Base-by-base conservation (phyloP, 441 rosid species). In the Melianthus villosus region DNA sequence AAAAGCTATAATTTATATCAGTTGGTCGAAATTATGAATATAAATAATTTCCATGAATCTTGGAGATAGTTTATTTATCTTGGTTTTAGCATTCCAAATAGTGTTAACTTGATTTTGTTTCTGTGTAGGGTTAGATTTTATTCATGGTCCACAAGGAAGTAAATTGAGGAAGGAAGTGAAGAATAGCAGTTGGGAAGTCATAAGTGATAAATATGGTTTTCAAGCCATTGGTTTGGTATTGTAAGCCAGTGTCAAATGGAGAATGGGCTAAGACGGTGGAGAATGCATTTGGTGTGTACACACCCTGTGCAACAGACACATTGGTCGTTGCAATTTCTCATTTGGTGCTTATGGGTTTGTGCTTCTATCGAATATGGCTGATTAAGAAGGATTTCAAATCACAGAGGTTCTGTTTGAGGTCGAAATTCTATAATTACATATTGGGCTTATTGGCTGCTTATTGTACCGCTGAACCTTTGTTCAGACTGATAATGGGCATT, bases 251-350 rank as follows among this genome's bases (percentile, higher is more conserved):
- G 67, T 40, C 59, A 1, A 53, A 64, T 71, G 96, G 94, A 43
- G 40, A 63, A 41, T 91, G 99, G 99, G 49, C 84, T 6, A 77
- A 59, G 46, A 62, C 63, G 7, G 93, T 68, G 40, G 72, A 72
- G 50, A 79, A 75, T 60, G 93, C 93, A 16, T 82, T 91, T 53
- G 99, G 99, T 33, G 76, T 72, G 13, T 85, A 77, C 69, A 85
- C 94, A 35, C 99, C 99, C 25, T 85, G 99, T 55, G 87, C 81
- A 25, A 58, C 84, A 11, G 87, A 82, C 51, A 67, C 82, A 32
- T 42, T 82, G 51, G 99, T 85, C 46, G 33, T 91, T 23, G 60
- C 64, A 5, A 15, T 77, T 36, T 71, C 93, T 45, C 77, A 85
- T 51, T 36, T 85, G 69, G 70, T 52, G 42, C 69, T 91, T 37